Evolutionary conservation across 73 alveolate genomes (phyloP), one percentile per base, ranked within the genome.

Genomic region (Strombidium stylifer): DNA sequence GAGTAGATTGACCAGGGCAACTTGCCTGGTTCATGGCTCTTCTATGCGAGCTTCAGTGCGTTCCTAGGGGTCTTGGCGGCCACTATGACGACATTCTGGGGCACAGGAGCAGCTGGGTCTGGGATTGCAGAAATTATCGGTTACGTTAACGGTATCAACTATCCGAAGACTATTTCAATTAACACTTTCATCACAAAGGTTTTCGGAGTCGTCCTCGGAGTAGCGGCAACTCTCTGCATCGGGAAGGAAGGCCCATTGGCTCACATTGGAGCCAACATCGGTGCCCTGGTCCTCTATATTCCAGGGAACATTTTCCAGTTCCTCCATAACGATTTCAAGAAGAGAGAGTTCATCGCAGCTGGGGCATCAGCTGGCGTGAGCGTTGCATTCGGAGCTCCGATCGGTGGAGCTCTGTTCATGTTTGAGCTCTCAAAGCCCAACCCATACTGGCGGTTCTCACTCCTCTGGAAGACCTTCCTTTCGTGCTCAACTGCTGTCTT

Each of bases 201-300:
- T 4, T 2, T 66, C 20, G 87, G 76, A 18, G 61, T 75, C 1
- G 73, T 58, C 19, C 31, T 75, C 3, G 87, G 81, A 41, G 81
- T 75, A 15, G 20, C 76, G 4, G 64, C 68, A 8, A 81, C 81
- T 2, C 42, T 65, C 18, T 49, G 68, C 32, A 53, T 62, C 8
- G 87, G 87, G 6, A 75, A 65, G 52, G 87, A 75, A 35, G 87
- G 87, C 0, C 87, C 87, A 3, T 48, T 75, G 30, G 87, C 81
- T 25, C 87, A 75, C 54, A 65, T 75, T 18, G 87, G 87, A 14
- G 87, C 87, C 37, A 75, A 40, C 6, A 14, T 75, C n/a, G 87
- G 87, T 0, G 60, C 36, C 18, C 30, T 53, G 23, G 67, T 45
- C 2, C 24, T 54, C 11, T 65, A 75, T 30, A 49, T 65, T 6